Base-by-base conservation (phyloP, 177 flowering plant species). In the Vitis hybrid region DNA sequence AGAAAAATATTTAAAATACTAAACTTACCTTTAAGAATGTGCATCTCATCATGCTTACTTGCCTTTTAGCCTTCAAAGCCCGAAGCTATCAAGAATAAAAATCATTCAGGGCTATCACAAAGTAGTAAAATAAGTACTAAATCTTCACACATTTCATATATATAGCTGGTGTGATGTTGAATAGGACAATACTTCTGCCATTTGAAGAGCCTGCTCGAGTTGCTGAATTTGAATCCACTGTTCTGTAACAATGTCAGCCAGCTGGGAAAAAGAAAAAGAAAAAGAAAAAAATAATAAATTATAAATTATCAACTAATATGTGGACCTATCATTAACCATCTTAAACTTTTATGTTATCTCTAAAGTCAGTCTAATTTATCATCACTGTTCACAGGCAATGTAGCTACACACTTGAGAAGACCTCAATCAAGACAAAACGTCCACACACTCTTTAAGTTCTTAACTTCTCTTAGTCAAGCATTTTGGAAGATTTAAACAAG, bases 201-300 rank as follows among this genome's bases (percentile, higher is more conserved):
- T 78, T 58, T 82, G 81, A 81, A 88, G 85, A 68, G 94, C 97
- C 82, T 92, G 97, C 75, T 92, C 97, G 68, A 91, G 90, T 61
- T 87, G 92, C 76, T 80, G 97, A 76, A 92, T 80, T 77, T 94
- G 97, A 76, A 88, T 87, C 98, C 98, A 94, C 50, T 85, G 91
- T 73, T 92, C 97, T 11, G 91, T 79, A 40, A 91, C 85, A 74
- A 94, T 74, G 70, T 80, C 82, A 65, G 75, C 75, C 87, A 85
- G 81, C 98, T 94, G 81, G 8, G 46, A 1, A 51, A 69, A 70
- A 51, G 46, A 62, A 60, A 69, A 70, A 51, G 46, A 62, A 60
- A 72, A 35, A 35, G 16, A 70, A 68, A 66, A 2, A 48, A 46
- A 57, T 18, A 18, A n/a, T 3, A 19, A 61, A 46, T 18, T 11